These are phyloP conservation scores for Linderniella brevidens DNA, from an alignment of 257 asterid genomes.

Conservation along the genomic window DNA sequence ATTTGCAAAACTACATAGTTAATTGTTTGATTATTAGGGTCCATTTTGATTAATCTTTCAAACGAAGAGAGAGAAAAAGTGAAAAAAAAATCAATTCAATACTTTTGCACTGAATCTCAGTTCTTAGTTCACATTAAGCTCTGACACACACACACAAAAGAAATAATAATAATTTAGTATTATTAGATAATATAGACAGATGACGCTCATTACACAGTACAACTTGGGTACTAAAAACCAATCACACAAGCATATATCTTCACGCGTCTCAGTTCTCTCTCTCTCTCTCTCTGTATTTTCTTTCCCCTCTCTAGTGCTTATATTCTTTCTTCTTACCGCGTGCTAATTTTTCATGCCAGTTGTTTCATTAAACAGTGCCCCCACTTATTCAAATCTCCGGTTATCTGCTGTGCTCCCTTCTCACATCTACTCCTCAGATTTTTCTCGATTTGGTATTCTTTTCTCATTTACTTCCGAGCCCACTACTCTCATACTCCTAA, in stretches of 20 bases:
- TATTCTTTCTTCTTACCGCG: slow-evolving; percentile 5
- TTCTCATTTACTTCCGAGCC: not conserved
- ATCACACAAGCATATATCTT: slow-evolving; percentile 12
- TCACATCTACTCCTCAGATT: slow-evolving; percentile 1
- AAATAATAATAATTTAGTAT: not conserved
- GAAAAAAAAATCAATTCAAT: not conserved
- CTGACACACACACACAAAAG: no score
- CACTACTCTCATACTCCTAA: not conserved
- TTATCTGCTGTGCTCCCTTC: not conserved
- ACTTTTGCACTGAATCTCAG: not conserved
- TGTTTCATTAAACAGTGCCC: not conserved
- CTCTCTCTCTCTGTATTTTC: slow-evolving; percentile 1
- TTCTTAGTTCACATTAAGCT: no score
- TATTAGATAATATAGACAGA: not conserved
- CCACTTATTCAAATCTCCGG: not conserved
- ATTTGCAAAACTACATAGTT: no score
- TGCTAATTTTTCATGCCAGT: slow-evolving; percentile 7
- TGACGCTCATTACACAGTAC: slow-evolving; percentile 7
- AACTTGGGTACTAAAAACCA: slow-evolving; percentile 10
- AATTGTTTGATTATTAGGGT: no score
- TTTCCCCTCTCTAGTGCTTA: not conserved
- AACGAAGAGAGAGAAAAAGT: not conserved
- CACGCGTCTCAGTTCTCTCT: slow-evolving; percentile 1
- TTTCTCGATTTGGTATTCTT: slow-evolving; percentile 2
- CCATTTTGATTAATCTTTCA: no score